Evolutionary conservation across 2,329 filamentous ascomycete genomes (phyloP).

Genomic region (Claviceps sp.): DNA sequence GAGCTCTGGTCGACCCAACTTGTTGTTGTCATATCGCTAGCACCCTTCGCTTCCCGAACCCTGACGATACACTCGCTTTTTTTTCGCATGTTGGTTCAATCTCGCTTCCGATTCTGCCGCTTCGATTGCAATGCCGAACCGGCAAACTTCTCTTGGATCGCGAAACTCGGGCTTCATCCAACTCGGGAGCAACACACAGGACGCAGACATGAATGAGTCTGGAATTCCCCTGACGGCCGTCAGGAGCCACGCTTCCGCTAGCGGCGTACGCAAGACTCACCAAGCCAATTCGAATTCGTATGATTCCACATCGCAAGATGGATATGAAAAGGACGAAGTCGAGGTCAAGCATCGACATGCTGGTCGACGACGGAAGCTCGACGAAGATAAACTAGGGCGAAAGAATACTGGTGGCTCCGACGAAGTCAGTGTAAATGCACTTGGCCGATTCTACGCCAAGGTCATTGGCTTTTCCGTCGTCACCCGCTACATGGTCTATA

Average conservation of each 20-base stretch:
- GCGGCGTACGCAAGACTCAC: slow-evolving; percentile 36
- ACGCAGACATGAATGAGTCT: slow-evolving; percentile 20
- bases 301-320: slow-evolving; percentile 19
- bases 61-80: neutral
- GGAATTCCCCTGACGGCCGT: slow-evolving; percentile 44
- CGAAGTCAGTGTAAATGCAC: slow-evolving; percentile 45
- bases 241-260: slow-evolving; percentile 39
- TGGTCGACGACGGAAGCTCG: slow-evolving; percentile 38
- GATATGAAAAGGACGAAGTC: slow-evolving; percentile 30
- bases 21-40: neutral
- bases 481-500: slow-evolving; percentile 54
- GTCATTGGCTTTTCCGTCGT: slow-evolving; percentile 50
- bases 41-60: neutral
- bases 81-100: neutral
- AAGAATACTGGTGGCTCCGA: slow-evolving; percentile 33
- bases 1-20: neutral
- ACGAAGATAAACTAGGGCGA: slow-evolving; percentile 23
- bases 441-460: slow-evolving; percentile 53
- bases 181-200: slow-evolving; percentile 19
- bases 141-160: slow-evolving; percentile 10
- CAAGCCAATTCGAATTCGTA: slow-evolving; percentile 20
- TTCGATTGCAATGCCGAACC: slow-evolving; percentile 7
- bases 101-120: neutral
- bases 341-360: slow-evolving; percentile 21
- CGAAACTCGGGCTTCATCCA: slow-evolving; percentile 28